phyloP scores from a whole-genome alignment of 441 rosid genomes.

The Eutrema salsugineum region DNA sequence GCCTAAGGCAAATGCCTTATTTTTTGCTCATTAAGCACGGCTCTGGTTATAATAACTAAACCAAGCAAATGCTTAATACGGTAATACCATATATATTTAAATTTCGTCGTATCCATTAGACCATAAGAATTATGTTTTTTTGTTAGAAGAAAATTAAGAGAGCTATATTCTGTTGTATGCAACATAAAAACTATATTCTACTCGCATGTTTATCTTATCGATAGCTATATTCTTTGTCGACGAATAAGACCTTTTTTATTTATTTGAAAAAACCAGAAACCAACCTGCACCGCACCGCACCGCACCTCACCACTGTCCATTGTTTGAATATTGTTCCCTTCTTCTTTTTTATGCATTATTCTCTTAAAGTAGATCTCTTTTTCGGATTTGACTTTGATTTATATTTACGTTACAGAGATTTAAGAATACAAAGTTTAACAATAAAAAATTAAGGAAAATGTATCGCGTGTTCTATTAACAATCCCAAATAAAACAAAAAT shows the following conservation, averaged over 20 bases:
- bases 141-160: no score
- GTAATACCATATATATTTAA: no score
- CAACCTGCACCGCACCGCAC: slow-evolving; percentile 18
- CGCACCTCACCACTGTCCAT: not conserved
- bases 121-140: not conserved
- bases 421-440: not conserved
- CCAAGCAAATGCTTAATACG: no score
- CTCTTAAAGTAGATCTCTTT: not conserved
- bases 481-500: slow-evolving; percentile 6
- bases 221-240: slow-evolving; percentile 16
- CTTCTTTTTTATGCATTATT: not conserved
- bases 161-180: not conserved
- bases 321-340: slow-evolving; percentile 11
- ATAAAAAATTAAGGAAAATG: not conserved
- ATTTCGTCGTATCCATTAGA: no score
- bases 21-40: no score
- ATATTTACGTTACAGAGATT: slow-evolving; percentile 7
- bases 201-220: not conserved
- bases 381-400: slow-evolving; percentile 4
- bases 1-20: no score
- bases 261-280: not conserved
- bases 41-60: no score
- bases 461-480: slow-evolving; percentile 27
- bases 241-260: slow-evolving; percentile 2
- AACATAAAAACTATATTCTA: not conserved